Base-by-base conservation (phyloP, 768 basidiomycete genomes). In the Udeniomyces megalosporus region DNA sequence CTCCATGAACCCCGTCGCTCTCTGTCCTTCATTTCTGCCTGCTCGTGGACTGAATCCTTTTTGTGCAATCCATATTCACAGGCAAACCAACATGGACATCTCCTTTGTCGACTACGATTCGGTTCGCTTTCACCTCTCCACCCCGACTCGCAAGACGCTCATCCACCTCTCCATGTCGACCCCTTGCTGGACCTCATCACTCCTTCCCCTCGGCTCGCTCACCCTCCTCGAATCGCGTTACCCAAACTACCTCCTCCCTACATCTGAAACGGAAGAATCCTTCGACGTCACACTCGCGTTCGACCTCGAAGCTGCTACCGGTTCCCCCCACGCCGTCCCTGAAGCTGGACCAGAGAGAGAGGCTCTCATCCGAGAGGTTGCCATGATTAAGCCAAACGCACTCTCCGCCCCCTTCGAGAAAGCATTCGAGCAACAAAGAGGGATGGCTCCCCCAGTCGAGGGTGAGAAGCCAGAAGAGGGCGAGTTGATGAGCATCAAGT, bases 21-120 rank as follows among this genome's bases (percentile, higher is more conserved):
- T 24, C 5, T 53, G 26, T 35, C 42, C 20, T 10, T 3, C 29
- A 11, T 32, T 20, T 14, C n/a, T 4, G 7, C n/a, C 29, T 2
- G 42, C 29, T n/a, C n/a, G 28, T 26, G 44, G 55, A 55, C 53
- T 17, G 46, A 5, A 17, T 3, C 48, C 52, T 45, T 8, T 12
- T 32, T 32, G 11, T 32, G n/a, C 35, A 35, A 31, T 60, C 65
- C 48, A 4, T 31, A 51, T 32, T 60, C 24, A 59, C 71, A 99
- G 92, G 73, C 90, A 93, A 15, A 82, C 86, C 6, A 83, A 86
- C 32, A 78, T 96, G 64, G 95, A 99, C 76, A 85, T 97, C 60
- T 82, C 88, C 61, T 99, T 99, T 69, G 95, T 97, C 58, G 95
- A 99, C 76, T 99, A 90, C 68, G 95, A 99, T 72, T 86, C 89